phyloP scores from a whole-genome alignment of 2,329 filamentous ascomycete species.

The Epichloe elymi region DNA sequence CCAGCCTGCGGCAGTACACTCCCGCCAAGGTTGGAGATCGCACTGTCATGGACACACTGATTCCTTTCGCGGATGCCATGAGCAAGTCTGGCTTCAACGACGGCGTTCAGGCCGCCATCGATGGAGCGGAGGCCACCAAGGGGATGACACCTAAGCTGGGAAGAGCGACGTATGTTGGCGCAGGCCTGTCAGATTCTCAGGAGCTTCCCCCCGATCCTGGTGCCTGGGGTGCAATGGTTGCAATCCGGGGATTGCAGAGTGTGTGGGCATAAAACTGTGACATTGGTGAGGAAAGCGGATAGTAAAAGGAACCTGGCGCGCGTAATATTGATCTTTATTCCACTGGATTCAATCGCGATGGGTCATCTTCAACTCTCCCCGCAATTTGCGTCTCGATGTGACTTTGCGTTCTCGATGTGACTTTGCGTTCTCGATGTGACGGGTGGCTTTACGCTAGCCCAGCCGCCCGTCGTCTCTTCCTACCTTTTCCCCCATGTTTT shows the following conservation, averaged over 20 bases:
- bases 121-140: constrained; percentile 49
- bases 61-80: constrained; percentile 38
- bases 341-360: no score
- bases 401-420: no score
- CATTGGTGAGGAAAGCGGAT: background rate
- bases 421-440: no score
- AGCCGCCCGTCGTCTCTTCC: no score
- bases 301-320: background rate
- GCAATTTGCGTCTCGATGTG: background rate
- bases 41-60: constrained; percentile 43
- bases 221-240: constrained; percentile 54
- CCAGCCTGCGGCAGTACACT: constrained; percentile 37
- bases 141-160: constrained; percentile 52
- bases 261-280: background rate
- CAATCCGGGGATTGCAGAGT: constrained; percentile 27
- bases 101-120: constrained; percentile 44
- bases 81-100: constrained; percentile 36
- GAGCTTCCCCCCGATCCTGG: constrained; percentile 54
- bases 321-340: background rate
- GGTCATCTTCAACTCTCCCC: background rate
- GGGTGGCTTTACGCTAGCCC: no score
- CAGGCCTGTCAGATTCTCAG: constrained; percentile 31
- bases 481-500: background rate
- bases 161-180: constrained; percentile 54
- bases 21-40: constrained; percentile 42